These are phyloP conservation scores for Fistulinella prunicolor DNA, from an alignment of 768 basidiomycete species.

Conservation along the genomic window DNA sequence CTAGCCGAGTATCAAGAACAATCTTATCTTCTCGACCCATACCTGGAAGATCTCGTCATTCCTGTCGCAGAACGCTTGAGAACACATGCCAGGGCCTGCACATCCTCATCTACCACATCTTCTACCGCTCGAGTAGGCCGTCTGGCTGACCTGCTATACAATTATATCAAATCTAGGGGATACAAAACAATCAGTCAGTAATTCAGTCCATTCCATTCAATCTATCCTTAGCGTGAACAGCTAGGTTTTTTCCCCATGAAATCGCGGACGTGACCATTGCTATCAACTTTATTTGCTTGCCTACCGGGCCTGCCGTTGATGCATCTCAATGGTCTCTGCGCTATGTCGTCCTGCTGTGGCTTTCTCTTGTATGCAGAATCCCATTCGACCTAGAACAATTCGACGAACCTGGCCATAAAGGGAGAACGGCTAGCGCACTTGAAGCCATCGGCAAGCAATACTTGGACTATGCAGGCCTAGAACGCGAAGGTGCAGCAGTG, in stretches of 20 bases:
- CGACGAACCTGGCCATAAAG: constrained; percentile 54
- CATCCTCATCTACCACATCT: constrained; percentile 24
- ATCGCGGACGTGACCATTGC: constrained; percentile 77
- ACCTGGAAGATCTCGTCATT: constrained; percentile 70
- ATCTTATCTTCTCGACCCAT: constrained; percentile 88
- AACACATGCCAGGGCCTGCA: constrained; percentile 44
- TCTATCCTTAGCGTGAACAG: constrained; percentile 42
- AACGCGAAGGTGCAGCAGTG: constrained; percentile 78
- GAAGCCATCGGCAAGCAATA: constrained; percentile 57
- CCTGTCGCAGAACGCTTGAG: constrained; percentile 72
- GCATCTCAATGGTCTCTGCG: constrained; percentile 72
- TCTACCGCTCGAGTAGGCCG: constrained; percentile 45
- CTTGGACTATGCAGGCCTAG: constrained; percentile 70
- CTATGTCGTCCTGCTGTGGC: constrained; percentile 85
- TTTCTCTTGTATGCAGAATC: constrained; percentile 90
- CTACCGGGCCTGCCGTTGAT: constrained; percentile 41
- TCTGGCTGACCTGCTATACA: constrained; percentile 65
- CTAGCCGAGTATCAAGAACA: constrained; percentile 91
- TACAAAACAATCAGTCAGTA: constrained; percentile 86
- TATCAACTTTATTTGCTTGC: constrained; percentile 57
- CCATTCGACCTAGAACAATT: constrained; percentile 91
- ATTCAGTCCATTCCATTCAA: constrained; percentile 4
- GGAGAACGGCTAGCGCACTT: constrained; percentile 53
- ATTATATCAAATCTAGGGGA: constrained; percentile 84
- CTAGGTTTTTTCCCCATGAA: constrained; percentile 92